A percentile compares a stretch with the other conserved stretches of the same genome.
Conservation (phyloP, 2,329 filamentous ascomycete species). For the Penicillium decumbens region DNA sequence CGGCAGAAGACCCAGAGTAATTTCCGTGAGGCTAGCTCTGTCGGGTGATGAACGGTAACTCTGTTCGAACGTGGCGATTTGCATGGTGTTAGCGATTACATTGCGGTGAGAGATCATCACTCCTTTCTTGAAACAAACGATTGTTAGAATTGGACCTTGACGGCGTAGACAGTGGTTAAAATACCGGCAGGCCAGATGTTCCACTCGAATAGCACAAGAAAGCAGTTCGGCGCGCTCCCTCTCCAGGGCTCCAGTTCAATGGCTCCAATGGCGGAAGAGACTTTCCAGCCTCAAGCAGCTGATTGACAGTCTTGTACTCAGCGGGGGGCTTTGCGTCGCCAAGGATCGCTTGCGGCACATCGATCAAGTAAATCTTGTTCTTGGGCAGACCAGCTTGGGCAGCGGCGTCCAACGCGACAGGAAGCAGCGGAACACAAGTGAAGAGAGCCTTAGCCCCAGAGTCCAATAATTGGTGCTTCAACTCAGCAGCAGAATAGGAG, state of each 20-base stretch:
- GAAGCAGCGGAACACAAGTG: constrained; percentile 64
- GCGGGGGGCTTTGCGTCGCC: constrained; percentile 43
- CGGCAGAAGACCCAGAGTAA: constrained; percentile 65
- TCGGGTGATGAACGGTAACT: constrained; percentile 24
- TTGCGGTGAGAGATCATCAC: constrained; percentile 79
- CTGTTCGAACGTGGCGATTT: constrained; percentile 53
- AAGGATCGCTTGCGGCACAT: constrained; percentile 56
- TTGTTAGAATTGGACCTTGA: neutral
- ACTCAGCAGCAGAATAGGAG: constrained; percentile 64
- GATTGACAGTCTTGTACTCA: constrained; percentile 59
- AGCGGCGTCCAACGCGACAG: constrained; percentile 61
- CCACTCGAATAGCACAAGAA: constrained; percentile 78
- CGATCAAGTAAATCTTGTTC: constrained; percentile 63
- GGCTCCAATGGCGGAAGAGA: constrained; percentile 38
- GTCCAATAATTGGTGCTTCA: constrained; percentile 67
- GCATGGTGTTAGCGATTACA: constrained; percentile 70
- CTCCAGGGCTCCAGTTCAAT: constrained; percentile 40
- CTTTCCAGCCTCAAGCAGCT: constrained; percentile 60
- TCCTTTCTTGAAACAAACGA: constrained; percentile 58
- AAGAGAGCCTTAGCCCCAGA: constrained; percentile 67
- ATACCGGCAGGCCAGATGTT: constrained; percentile 70
- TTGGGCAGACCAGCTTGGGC: constrained; percentile 59
- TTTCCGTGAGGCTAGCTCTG: constrained; percentile 48
- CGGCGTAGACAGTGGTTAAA: neutral
- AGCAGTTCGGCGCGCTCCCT: constrained; percentile 58